phyloP scores from a whole-genome alignment of 345 rosid species.

The Iberis pinnata region DNA sequence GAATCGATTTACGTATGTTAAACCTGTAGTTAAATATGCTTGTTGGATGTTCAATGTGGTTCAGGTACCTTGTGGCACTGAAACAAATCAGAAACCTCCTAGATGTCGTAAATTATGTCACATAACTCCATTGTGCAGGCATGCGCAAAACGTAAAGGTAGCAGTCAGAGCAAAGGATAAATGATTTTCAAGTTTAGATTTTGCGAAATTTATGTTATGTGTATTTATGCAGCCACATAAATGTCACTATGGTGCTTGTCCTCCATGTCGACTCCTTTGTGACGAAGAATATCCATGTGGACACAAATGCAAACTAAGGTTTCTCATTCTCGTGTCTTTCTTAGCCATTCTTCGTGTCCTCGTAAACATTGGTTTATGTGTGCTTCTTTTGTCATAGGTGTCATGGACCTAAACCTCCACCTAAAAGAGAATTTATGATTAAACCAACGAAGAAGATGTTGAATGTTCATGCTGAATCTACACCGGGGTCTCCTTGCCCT shows the following conservation, averaged over 20 bases:
- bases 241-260: conserved; percentile 96
- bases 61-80: conserved; percentile 98
- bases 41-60: conserved; percentile 12
- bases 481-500: conserved; percentile 83
- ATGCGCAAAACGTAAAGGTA: conserved; percentile 66
- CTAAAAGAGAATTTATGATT: conserved; percentile 70
- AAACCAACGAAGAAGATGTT: conserved; percentile 77
- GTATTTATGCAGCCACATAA: conserved; percentile 57
- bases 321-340: conserved; percentile 12
- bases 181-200: not conserved
- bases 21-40: not conserved
- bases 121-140: conserved; percentile 62
- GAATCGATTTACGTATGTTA: not conserved
- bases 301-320: conserved; percentile 80
- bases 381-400: conserved; percentile 43
- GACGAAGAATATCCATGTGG: conserved; percentile 84
- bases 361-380: conserved; percentile 4
- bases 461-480: conserved; percentile 43
- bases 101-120: conserved; percentile 69
- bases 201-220: conserved; percentile 5
- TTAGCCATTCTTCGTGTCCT: conserved; percentile 10
- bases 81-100: conserved; percentile 84
- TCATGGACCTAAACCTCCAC: conserved; percentile 85
- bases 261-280: conserved; percentile 65
- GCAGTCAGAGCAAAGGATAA: conserved; percentile 7